Evolutionary conservation across 2,329 filamentous ascomycete species (phyloP).

Genomic region (Mollisia scopiformis): DNA sequence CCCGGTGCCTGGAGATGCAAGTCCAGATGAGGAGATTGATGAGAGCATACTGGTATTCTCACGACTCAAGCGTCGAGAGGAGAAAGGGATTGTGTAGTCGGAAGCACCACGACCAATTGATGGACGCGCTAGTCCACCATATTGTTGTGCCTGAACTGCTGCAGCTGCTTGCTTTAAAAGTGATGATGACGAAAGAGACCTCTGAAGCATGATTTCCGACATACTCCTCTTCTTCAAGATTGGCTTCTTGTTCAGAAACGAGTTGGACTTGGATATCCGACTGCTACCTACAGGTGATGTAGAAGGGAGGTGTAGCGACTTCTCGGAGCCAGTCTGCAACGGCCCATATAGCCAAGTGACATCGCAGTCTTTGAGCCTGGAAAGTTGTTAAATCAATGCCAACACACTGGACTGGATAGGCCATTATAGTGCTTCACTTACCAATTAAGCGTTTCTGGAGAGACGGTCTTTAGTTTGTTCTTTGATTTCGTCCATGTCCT

Average conservation of each 20-base stretch:
- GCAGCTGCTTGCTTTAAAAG: constrained; percentile 70
- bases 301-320: constrained; percentile 51
- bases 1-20: constrained; percentile 61
- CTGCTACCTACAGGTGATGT: constrained; percentile 49
- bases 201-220: constrained; percentile 92
- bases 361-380: constrained; percentile 93
- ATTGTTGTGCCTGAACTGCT: constrained; percentile 39
- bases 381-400: constrained; percentile 30
- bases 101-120: constrained; percentile 65
- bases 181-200: constrained; percentile 85
- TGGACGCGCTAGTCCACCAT: constrained; percentile 52
- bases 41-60: constrained; percentile 64
- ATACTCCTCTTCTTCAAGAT: constrained; percentile 97
- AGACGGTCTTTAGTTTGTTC: constrained; percentile 83
- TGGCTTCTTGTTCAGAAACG: constrained; percentile 64
- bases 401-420: constrained; percentile 19
- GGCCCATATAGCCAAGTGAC: constrained; percentile 98
- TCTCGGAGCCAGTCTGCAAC: constrained; percentile 71
- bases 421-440: constrained; percentile 51
- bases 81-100: constrained; percentile 70
- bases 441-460: constrained; percentile 93
- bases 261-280: constrained; percentile 60
- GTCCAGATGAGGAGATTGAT: constrained; percentile 73
- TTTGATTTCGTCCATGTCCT: constrained; percentile 95
- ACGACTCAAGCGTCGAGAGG: constrained; percentile 61